Base-by-base conservation (phyloP, 1,284 basidiomycete genomes). In the Naganishia sp. region DNA sequence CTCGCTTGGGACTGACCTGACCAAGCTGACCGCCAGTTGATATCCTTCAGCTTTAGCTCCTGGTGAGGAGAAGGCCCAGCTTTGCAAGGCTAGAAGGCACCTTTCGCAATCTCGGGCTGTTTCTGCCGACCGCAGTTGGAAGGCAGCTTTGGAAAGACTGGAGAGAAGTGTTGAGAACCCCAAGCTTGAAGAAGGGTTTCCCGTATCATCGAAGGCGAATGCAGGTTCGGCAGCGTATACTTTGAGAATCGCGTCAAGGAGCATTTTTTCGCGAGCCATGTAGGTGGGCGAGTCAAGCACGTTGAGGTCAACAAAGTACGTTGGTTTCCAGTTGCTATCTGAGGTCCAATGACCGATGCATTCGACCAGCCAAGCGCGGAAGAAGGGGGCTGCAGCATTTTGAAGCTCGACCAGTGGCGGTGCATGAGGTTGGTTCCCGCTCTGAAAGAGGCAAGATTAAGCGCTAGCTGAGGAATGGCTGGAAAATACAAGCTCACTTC, bases 151-250 rank as follows among this genome's bases (percentile, higher is more conserved):
- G n/a, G 59, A 61, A 18, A 61, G 59, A 42, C 23, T 43, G 36
- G 28, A 28, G 3, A 61, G 33, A n/a, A 61, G 36, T 11, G 49
- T 48, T 10, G 59, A 50, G 16, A 61, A 15, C 4, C 59, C 48
- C 59, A 61, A 28, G 18, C 48, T 42, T 15, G 33, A n/a, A 10
- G 59, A 43, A 10, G 33, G 10, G 9, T 28, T 10, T 15, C 48
- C 52, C 11, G 65, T 54, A 33, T 44, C 50, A 42, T 66, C 65
- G 36, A 61, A 61, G 11, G 65, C 65, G 31, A 60, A 66, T 9
- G 57, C 53, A 9, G 65, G 65, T 23, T 66, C 57, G 25, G 60
- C 54, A 1, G 65, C 65, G 28, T 66, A 66, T 1, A 66, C 33
- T 31, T 61, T 61, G 36, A 61, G 48, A 16, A 61, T 61, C 21